Evolutionary conservation across 2,329 filamentous ascomycete species (phyloP), one percentile per base, ranked within the genome.

Genomic region (Aureobasidium melanogenum): DNA sequence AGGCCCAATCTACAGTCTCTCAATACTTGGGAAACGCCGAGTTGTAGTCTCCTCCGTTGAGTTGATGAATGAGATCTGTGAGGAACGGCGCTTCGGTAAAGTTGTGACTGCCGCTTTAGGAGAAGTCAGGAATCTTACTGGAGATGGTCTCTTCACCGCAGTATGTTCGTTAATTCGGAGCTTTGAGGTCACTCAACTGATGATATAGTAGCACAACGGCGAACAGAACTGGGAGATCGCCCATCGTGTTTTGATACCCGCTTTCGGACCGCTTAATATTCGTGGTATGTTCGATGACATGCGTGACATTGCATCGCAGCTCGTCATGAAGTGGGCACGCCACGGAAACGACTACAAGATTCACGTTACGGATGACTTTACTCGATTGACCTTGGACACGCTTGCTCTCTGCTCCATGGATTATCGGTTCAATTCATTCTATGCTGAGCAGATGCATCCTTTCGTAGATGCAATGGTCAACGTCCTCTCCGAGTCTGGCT

Each of bases 391-490:
- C 0, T 79, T 91, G 2, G 88, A 91, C 69, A 88, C 87, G 0
- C 79, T 91, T 9, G 86, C 85, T 1, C 78, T 91, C 2, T 88
- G 86, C 70, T 77, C 83, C n/a, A 87, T 89, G 84, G 82, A 82
- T 39, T 87, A 80, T 63, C 84, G 88, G 19, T 91, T 91, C 78
- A 91, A 91, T 73, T 86, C 83, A 1, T 90, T 86, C 72, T 91
- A 91, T 69, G 78, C 79, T 30, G 82, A 88, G 15, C 77, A 84
- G 9, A 75, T 87, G 70, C 88, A 91, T 65, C 87, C 87, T 0
- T 91, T 91, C 66, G 79, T 90, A 41, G 71, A 79, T 47, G 82
- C 85, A 36, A 89, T 91, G 87, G 78, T 78, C 1, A 78, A 79
- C n/a, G 82, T 88, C 59, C 75, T 91, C 1, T 67, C 71, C 14